Evolutionary conservation across 2,329 filamentous ascomycete species (phyloP).

Genomic region (Trichoderma sp.): DNA sequence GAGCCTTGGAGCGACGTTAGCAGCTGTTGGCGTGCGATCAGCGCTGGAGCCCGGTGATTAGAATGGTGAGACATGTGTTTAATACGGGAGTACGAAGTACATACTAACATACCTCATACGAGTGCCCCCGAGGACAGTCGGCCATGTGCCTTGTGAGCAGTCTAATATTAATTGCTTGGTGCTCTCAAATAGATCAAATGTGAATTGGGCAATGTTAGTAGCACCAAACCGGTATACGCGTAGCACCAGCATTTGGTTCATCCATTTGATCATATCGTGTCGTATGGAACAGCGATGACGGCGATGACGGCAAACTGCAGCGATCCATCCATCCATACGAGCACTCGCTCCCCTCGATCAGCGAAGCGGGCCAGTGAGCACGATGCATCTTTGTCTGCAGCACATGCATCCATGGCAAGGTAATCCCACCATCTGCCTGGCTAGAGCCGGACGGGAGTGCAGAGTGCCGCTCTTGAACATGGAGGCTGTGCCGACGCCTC

Average conservation of each 20-base stretch:
- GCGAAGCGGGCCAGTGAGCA: background rate
- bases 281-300: background rate
- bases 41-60: conserved; percentile 19
- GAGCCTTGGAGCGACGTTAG: background rate
- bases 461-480: background rate
- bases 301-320: background rate
- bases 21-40: conserved; percentile 12
- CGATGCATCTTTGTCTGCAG: background rate
- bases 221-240: background rate
- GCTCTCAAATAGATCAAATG: background rate
- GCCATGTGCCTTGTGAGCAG: background rate
- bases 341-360: background rate
- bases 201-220: background rate
- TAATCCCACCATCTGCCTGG: background rate
- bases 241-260: background rate
- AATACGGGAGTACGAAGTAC: conserved; percentile 2
- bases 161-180: background rate
- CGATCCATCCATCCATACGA: background rate
- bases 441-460: background rate
- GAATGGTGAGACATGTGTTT: conserved; percentile 18
- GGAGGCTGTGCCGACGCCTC: background rate
- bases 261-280: background rate
- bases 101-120: background rate
- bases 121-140: background rate
- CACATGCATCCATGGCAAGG: background rate